Evolutionary conservation across 495 filamentous ascomycete genomes (phyloP).

Genomic region (Hypoxylon trugodes): DNA sequence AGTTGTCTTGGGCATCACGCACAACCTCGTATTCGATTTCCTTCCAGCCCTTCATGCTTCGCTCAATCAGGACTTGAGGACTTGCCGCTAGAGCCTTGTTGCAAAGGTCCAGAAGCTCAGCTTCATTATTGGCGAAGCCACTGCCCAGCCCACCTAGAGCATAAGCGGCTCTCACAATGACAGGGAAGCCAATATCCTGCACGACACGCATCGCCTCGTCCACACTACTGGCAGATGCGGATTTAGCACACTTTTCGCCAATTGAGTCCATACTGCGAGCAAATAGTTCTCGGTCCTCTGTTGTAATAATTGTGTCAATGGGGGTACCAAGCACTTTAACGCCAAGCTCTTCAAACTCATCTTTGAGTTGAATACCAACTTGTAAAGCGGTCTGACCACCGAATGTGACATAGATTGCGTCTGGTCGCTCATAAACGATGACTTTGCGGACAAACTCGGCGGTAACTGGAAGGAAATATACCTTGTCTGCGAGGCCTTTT

Average conservation of each 20-base stretch:
- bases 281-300: slow-evolving; percentile 96
- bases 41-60: slow-evolving; percentile 99
- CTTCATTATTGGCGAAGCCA: slow-evolving; percentile 91
- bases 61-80: slow-evolving; percentile 94
- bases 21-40: slow-evolving; percentile 99
- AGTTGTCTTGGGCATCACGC: slow-evolving; percentile 94
- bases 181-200: slow-evolving; percentile 90
- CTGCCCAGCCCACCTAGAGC: slow-evolving; percentile 94
- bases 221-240: slow-evolving; percentile 84
- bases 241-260: slow-evolving; percentile 96
- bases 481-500: slow-evolving; percentile 95
- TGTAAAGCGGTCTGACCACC: slow-evolving; percentile 94
- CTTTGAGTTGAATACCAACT: slow-evolving; percentile 95
- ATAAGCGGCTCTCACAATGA: slow-evolving; percentile 97
- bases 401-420: slow-evolving; percentile 96
- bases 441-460: slow-evolving; percentile 98
- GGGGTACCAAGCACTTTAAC: slow-evolving; percentile 95
- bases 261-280: slow-evolving; percentile 98
- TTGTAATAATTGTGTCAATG: slow-evolving; percentile 97
- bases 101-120: slow-evolving; percentile 89
- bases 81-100: slow-evolving; percentile 93
- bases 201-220: slow-evolving; percentile 87
- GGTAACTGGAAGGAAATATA: slow-evolving; percentile 97
- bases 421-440: slow-evolving; percentile 88
- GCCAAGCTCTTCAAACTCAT: slow-evolving; percentile 90